Conservation (phyloP, 805 yeast genomes). For the Cephaloascus fragrans region DNA sequence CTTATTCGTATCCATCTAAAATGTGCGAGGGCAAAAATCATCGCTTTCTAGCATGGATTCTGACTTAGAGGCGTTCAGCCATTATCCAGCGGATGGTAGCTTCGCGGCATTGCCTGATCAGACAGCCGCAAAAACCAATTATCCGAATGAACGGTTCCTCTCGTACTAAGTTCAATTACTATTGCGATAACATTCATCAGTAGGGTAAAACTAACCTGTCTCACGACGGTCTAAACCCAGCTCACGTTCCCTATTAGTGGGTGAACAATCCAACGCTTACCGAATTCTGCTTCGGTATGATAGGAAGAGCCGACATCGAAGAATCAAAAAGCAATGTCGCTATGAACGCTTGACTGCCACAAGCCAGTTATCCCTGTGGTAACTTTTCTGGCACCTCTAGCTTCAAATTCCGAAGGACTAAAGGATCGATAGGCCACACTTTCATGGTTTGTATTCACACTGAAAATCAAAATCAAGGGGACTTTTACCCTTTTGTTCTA, state of each 20-base stretch:
- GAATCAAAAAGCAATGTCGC: constrained; percentile 38
- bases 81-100: constrained; percentile 40
- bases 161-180: constrained; percentile 35
- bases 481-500: constrained; percentile 37
- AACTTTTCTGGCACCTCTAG: constrained; percentile 36
- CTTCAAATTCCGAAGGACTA: constrained; percentile 34
- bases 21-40: constrained; percentile 31
- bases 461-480: constrained; percentile 36
- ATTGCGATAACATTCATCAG: constrained; percentile 27
- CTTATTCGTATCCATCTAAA: constrained; percentile 31
- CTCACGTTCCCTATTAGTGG: constrained; percentile 39
- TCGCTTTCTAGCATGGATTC: constrained; percentile 16
- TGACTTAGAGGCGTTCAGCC: constrained; percentile 36
- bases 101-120: constrained; percentile 37
- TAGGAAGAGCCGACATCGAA: constrained; percentile 42
- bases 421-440: constrained; percentile 42
- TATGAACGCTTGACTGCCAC: constrained; percentile 40
- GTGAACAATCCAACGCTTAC: constrained; percentile 37
- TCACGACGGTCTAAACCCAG: constrained; percentile 37
- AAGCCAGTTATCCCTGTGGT: constrained; percentile 35
- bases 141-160: constrained; percentile 39
- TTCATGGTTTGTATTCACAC: constrained; percentile 37
- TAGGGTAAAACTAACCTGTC: constrained; percentile 35
- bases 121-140: constrained; percentile 37
- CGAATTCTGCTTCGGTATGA: constrained; percentile 41